Percentiles rank a stretch among this genome's conserved stretches.
Evolutionary conservation across 768 basidiomycete species (phyloP).

Genomic region (Chlorophyllum brunneum): DNA sequence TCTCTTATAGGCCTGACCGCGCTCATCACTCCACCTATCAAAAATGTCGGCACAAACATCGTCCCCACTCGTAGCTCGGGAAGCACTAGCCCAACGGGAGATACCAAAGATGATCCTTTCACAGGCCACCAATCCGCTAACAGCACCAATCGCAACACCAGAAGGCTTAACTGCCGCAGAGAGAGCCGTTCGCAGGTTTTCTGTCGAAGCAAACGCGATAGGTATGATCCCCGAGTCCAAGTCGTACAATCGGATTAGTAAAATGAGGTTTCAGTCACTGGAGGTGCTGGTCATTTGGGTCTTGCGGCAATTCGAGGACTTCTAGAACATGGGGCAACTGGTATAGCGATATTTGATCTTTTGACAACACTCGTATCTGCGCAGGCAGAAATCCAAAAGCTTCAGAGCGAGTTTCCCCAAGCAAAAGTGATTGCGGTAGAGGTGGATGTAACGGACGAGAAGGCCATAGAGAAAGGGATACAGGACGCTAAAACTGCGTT

Average conservation of each 20-base stretch:
- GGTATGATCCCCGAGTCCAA: constrained; percentile 21
- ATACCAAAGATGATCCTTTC: constrained; percentile 12
- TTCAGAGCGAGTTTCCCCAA: constrained; percentile 27
- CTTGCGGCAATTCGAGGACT: constrained; percentile 34
- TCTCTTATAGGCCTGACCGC: background rate
- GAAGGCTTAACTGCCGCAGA: constrained; percentile 16
- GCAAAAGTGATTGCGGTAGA: constrained; percentile 27
- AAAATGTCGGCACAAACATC: background rate
- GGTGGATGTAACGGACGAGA: constrained; percentile 35
- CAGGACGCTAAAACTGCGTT: constrained; percentile 22
- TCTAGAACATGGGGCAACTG: constrained; percentile 40
- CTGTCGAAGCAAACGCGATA: constrained; percentile 36
- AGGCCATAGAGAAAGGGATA: constrained; percentile 23
- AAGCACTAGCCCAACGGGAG: background rate
- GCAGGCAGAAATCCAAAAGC: constrained; percentile 16
- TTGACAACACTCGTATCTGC: constrained; percentile 20
- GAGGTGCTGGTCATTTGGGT: constrained; percentile 38
- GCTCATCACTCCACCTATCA: background rate
- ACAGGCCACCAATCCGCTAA: constrained; percentile 17
- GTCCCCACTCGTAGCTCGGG: constrained; percentile 1
- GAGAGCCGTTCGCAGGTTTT: constrained; percentile 30
- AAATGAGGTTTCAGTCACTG: constrained; percentile 30
- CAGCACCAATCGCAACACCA: constrained; percentile 10
- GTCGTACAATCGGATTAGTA: background rate
- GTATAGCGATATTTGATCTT: constrained; percentile 30